Evolutionary conservation across 345 rosid genomes (phyloP).

Genomic region (Populus davidiana): DNA sequence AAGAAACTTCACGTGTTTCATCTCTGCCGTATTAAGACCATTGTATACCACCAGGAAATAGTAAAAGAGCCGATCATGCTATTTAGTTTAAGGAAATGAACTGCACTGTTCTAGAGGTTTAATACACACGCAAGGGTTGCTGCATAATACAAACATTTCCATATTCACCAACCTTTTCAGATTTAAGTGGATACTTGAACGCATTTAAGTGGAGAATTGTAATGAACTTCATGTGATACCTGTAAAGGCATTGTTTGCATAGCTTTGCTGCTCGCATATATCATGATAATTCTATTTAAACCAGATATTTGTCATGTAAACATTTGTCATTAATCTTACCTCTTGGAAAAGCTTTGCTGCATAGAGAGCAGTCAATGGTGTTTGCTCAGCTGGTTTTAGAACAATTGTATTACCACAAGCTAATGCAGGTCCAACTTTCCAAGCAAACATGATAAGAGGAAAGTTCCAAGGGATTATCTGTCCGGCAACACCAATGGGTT

Average conservation of each 20-base stretch:
- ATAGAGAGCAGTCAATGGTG: slow-evolving; percentile 29
- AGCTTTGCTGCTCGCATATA: not conserved
- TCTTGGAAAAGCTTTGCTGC: slow-evolving; percentile 22
- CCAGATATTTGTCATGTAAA: not conserved
- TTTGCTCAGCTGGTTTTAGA: slow-evolving; percentile 32
- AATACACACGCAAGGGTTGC: not conserved
- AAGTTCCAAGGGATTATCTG: slow-evolving; percentile 37
- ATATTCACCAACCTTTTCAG: too few relatives aligned
- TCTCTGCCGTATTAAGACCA: not conserved
- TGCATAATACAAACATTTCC: not conserved
- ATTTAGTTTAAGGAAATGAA: not conserved
- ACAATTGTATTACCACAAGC: slow-evolving; percentile 29
- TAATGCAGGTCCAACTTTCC: slow-evolving; percentile 35
- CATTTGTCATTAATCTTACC: slow-evolving; percentile 5
- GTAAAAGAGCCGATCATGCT: not conserved
- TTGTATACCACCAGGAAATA: not conserved
- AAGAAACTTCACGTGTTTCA: not conserved
- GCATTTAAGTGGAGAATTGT: not conserved
- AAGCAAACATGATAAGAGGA: slow-evolving; percentile 28
- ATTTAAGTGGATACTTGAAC: too few relatives aligned
- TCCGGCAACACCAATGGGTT: slow-evolving; percentile 32
- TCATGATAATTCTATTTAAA: not conserved
- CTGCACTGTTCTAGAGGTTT: not conserved
- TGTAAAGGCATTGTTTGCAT: not conserved
- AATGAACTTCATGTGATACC: not conserved